These are phyloP conservation scores for cucumber (Cucumis sativus) DNA, from an alignment of 306 rosid species.

Conservation along the genomic window Cucumber_9930_V3 NC_026659.2:26610001-26610500, in stretches of 20 bases:
- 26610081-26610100: too few relatives aligned
- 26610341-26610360: background rate
- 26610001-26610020: too few relatives aligned
- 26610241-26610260: conserved; percentile 82
- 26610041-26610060: too few relatives aligned
- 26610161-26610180: background rate
- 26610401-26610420: background rate
- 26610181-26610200: background rate
- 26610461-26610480: background rate
- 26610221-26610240: background rate
- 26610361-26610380: background rate
- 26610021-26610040: too few relatives aligned
- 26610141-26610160: background rate
- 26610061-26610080: too few relatives aligned
- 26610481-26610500: background rate
- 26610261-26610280: conserved; percentile 97
- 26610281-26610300: conserved; percentile 79
- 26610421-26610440: background rate
- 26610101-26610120: too few relatives aligned
- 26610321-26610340: background rate
- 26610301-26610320: conserved; percentile 32
- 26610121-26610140: background rate
- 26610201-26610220: background rate
- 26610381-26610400: background rate
- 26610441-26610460: background rate